Base-by-base conservation (phyloP, 2,329 filamentous ascomycete species). In the Hypoxylon sp. region DNA sequence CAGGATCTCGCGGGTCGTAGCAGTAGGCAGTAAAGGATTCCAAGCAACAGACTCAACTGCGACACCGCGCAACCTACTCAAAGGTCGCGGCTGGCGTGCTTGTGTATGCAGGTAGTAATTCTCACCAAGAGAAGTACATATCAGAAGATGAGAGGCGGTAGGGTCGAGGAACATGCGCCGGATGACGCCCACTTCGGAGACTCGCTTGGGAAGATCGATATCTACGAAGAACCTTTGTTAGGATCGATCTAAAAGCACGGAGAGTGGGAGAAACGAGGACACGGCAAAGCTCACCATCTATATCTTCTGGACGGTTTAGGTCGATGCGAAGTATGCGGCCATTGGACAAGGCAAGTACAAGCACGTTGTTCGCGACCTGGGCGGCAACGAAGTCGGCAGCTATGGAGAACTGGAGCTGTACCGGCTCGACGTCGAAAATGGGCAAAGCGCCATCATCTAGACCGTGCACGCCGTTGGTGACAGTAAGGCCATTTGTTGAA, bases 61-160 rank as follows among this genome's bases (percentile, higher is more conserved):
- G 9, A 97, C 90, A 19, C 91, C 91, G 63, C 93, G 93, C 43
- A 99, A 74, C 48, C 91, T 83, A 9, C 88, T 86, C 25, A 99
- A 78, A 5, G 87, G 82, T 58, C 94, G 90, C 2, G 93, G 91
- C 60, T 92, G 88, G 62, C 91, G 88, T 23, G 92, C 94, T 69
- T 97, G 93, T 7, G 91, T 93, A 71, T 99, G 94, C 7, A 99
- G 88, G 72, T 99, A 99, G 77, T 92, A 99, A 74, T 96, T 97
- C 72, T 99, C 94, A 69, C 91, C 91, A 29, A 91, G 83, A 4
- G 91, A 88, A 2, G 94, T 99, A 69, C 89, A 91, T 62, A 99
- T 86, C 59, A 99, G 83, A 19, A 99, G 79, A 74, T 99, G 94
- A 4, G 91, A 97, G 19, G 94, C 94, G 7, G 93, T 96, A 19